A percentile compares a stretch with the other conserved stretches of the same genome.
Conservation (phyloP, 2,329 filamentous ascomycete genomes). For the Epichloe festucae region DNA sequence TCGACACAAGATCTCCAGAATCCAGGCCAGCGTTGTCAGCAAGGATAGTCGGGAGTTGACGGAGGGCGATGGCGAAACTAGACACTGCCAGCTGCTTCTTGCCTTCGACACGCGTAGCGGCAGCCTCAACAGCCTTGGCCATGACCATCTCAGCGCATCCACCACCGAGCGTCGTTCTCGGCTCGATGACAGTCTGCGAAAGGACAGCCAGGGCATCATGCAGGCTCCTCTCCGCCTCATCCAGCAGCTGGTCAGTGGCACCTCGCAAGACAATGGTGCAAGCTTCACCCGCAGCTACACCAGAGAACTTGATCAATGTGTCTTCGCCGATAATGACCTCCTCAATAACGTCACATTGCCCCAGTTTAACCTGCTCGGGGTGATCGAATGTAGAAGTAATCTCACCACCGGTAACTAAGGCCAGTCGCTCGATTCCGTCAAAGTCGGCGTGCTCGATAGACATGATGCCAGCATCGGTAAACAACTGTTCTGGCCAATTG, state of each 20-base stretch:
- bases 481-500: constrained; percentile 99
- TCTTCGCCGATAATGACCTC: constrained; percentile 98
- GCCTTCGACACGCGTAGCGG: constrained; percentile 84
- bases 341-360: constrained; percentile 89
- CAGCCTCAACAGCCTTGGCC: constrained; percentile 93
- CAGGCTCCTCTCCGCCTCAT: constrained; percentile 90
- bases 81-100: constrained; percentile 94
- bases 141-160: constrained; percentile 98
- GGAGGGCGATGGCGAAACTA: constrained; percentile 75
- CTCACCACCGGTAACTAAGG: constrained; percentile 90
- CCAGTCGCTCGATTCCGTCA: constrained; percentile 89
- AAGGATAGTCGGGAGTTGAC: constrained; percentile 89
- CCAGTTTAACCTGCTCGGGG: constrained; percentile 91
- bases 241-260: constrained; percentile 90
- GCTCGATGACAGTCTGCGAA: constrained; percentile 91
- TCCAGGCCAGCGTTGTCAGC: constrained; percentile 96
- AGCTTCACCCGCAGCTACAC: constrained; percentile 82
- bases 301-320: constrained; percentile 93
- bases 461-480: constrained; percentile 93
- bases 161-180: constrained; percentile 84
- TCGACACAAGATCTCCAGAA: constrained; percentile 83
- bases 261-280: constrained; percentile 95
- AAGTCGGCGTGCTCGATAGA: constrained; percentile 99
- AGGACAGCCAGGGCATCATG: constrained; percentile 94
- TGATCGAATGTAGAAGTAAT: constrained; percentile 97